A percentile compares a stretch with the other conserved stretches of the same genome.
Evolutionary conservation across 305 asterid species (phyloP).

Genomic region (Fraxinus floribunda): DNA sequence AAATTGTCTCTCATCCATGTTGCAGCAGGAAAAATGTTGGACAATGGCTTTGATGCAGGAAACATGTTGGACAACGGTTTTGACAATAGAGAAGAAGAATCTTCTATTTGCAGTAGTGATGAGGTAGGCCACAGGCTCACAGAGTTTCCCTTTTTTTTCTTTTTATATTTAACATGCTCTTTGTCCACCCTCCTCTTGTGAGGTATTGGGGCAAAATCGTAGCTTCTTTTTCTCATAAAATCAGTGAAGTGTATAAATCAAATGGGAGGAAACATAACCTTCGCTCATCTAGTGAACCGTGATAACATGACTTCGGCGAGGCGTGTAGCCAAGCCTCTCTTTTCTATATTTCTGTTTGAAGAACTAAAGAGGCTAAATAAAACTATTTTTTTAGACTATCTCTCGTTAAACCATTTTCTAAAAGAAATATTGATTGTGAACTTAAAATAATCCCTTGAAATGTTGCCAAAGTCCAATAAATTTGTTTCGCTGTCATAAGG

Average conservation of each 20-base stretch:
- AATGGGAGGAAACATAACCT: background rate
- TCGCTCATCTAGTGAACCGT: background rate
- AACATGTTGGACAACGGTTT: slow-evolving; percentile 51
- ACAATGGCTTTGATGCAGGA: slow-evolving; percentile 51
- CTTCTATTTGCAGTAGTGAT: slow-evolving; percentile 24
- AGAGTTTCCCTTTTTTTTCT: background rate
- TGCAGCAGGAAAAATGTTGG: slow-evolving; percentile 57
- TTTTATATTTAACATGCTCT: background rate
- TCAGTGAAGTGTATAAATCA: background rate
- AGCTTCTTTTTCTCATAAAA: background rate
- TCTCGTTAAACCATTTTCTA: background rate
- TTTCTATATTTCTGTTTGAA: background rate
- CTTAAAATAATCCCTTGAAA: background rate
- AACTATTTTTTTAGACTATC: background rate
- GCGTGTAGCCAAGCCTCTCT: background rate
- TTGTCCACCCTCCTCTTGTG: background rate
- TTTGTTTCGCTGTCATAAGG: background rate
- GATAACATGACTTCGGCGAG: background rate
- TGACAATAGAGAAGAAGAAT: slow-evolving; percentile 47
- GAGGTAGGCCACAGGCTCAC: slow-evolving; percentile 31
- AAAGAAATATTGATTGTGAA: background rate
- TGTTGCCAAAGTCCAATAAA: background rate
- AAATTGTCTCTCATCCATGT: background rate
- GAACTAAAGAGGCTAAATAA: background rate
- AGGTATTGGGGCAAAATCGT: background rate